Conservation (phyloP, 1,284 basidiomycete species). For the Sphaerobolus stellatus region DNA sequence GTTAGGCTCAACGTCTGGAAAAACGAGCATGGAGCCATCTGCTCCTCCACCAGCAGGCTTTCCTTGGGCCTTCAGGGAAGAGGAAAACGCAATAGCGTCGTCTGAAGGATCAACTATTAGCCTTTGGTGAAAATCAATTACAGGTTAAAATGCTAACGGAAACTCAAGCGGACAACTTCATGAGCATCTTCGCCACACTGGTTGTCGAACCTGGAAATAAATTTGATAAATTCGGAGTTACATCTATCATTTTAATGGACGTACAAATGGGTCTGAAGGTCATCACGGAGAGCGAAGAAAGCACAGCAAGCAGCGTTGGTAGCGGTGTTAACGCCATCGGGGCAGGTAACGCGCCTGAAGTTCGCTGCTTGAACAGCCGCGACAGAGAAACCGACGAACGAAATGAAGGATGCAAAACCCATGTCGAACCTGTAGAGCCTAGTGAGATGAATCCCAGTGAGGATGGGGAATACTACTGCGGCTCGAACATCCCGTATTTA, state of each 20-base stretch:
- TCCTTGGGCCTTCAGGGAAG: not conserved
- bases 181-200: not conserved
- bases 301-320: not conserved
- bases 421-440: no score
- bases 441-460: no score
- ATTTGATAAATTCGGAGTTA: not conserved
- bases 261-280: not conserved
- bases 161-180: not conserved
- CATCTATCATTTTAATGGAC: not conserved
- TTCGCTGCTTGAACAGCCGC: not conserved
- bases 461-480: no score
- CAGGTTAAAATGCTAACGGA: not conserved
- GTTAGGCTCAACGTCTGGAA: slow-evolving; percentile 1
- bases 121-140: not conserved
- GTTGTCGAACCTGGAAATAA: not conserved
- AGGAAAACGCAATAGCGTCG: slow-evolving; percentile 6
- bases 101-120: not conserved
- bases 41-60: slow-evolving; percentile 14
- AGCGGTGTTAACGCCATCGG: not conserved
- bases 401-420: not conserved
- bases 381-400: not conserved
- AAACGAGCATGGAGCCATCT: slow-evolving; percentile 19
- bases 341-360: not conserved
- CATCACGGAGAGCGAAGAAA: not conserved
- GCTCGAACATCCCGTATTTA: no score